A percentile compares a stretch with the other conserved stretches of the same genome.
Evolutionary conservation across 2,329 filamentous ascomycete genomes (phyloP).

Genomic region (Trichothecium sympodiale): DNA sequence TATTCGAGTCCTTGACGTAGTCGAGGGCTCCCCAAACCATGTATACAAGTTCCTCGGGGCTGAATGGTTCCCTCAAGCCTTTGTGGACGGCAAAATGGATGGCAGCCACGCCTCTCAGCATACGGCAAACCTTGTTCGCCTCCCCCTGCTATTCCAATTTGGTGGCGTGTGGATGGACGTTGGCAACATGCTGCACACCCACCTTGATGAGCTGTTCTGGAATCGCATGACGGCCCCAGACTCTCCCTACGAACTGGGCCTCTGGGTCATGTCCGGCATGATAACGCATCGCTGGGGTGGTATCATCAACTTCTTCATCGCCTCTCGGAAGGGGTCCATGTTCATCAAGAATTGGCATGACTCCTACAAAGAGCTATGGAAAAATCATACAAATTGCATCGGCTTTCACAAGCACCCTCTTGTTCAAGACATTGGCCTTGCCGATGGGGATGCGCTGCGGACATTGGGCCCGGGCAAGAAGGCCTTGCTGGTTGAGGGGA

Average conservation of each 20-base stretch:
- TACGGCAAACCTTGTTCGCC: constrained; percentile 29
- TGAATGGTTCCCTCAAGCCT: constrained; percentile 21
- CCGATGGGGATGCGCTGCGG: too few species aligned
- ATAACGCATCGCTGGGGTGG: constrained; percentile 20
- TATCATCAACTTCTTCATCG: constrained; percentile 30
- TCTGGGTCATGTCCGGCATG: constrained; percentile 21
- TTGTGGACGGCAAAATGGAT: constrained; percentile 26
- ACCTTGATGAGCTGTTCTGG: constrained; percentile 23
- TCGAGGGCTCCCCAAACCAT: constrained; percentile 21
- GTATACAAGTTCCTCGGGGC: constrained; percentile 20
- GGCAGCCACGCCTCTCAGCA: constrained; percentile 28
- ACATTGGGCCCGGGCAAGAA: too few species aligned
- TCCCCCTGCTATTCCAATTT: constrained; percentile 20
- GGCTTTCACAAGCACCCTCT: constrained; percentile 20
- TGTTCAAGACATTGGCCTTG: constrained; percentile 18
- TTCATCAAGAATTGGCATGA: constrained; percentile 33
- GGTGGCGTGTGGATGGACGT: constrained; percentile 28
- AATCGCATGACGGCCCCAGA: constrained; percentile 12
- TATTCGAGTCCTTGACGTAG: constrained; percentile 25
- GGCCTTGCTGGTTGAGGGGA: constrained; percentile 20
- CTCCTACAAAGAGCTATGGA: constrained; percentile 24
- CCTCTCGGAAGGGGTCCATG: constrained; percentile 25
- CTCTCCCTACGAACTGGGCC: constrained; percentile 14
- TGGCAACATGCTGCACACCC: constrained; percentile 12
- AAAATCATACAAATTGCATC: constrained; percentile 16